Base-by-base conservation (phyloP, 441 rosid species). In the Populus hybrid region DNA sequence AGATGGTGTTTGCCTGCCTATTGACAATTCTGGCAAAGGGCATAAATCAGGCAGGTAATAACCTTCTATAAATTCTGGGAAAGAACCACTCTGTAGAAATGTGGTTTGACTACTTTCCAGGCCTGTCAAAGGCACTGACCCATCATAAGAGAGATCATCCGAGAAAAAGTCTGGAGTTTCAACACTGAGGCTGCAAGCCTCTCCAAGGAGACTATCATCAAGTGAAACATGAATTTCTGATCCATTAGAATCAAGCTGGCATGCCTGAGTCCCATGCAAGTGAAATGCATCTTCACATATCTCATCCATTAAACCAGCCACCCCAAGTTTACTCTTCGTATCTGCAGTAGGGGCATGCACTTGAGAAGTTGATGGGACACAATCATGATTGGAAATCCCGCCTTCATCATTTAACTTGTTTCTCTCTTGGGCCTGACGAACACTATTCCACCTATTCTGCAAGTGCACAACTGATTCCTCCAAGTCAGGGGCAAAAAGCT, bases 401-500 rank as follows among this genome's bases (percentile, higher is more conserved):
- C 76, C 77, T 76, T 76, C 88, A 82, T 83, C 87, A 71, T 74
- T 84, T 23, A 81, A 73, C 74, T 78, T 84, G 74, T 79, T 88
- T 80, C 81, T 78, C 73, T 84, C 87, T 75, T 86, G 90, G 75
- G 87, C 87, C 87, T 84, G 85, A 83, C 88, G 92, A 81, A 88
- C 82, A 73, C 85, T 85, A 83, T 90, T 87, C 95, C 98, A 97
- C 79, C 99, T 88, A 76, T 87, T 87, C 86, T 97, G 99, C 84
- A 97, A 83, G 87, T 95, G 97, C 78, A 88, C 89, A 81, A 90
- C 83, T 63, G 97, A 88, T 86, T 93, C 97, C 90, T 97, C 99
- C 85, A 91, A 73, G 77, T 93, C 97, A 81, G 99, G 99, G 73
- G 97, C 98, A 87, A 91, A 82, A 69, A 97, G 81, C 84, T 86